Percentiles rank a stretch among this genome's conserved stretches.
These are phyloP conservation scores for Cordyceps pruinosa DNA, from an alignment of 2,329 filamentous ascomycete genomes.

Conservation along the genomic window DNA sequence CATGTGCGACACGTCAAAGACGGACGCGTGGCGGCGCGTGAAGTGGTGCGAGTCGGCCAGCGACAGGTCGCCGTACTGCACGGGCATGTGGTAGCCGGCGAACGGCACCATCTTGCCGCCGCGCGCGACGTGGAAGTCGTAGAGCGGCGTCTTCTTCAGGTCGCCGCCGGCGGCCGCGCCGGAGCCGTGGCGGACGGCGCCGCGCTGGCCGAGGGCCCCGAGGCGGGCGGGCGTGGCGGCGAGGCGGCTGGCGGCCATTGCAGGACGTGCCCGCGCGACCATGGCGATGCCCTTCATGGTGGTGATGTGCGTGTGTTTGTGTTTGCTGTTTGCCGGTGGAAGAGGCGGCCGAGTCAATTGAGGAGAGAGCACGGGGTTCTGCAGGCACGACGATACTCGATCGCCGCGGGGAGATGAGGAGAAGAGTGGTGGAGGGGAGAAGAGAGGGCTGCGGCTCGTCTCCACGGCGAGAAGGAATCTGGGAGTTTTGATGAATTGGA, in stretches of 20 bases:
- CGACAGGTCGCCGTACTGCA: constrained; percentile 73
- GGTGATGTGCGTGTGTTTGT: neutral
- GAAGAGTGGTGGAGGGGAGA: constrained; percentile 12
- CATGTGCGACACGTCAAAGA: constrained; percentile 98
- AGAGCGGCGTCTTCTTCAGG: constrained; percentile 62
- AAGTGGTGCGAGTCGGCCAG: constrained; percentile 83
- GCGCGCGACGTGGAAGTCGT: constrained; percentile 68
- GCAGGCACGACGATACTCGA: constrained; percentile 8
- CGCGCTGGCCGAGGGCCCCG: constrained; percentile 12
- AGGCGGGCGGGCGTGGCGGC: constrained; percentile 15
- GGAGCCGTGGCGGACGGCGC: constrained; percentile 23
- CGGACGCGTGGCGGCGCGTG: constrained; percentile 77
- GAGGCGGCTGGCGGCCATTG: constrained; percentile 19
- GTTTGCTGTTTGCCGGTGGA: neutral
- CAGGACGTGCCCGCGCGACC: constrained; percentile 25
- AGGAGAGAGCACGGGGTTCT: neutral
- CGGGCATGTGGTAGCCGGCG: constrained; percentile 85
- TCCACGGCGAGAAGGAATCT: constrained; percentile 10
- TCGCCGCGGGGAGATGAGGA: constrained; percentile 8
- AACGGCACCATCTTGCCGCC: constrained; percentile 97
- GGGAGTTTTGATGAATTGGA: constrained; percentile 11
- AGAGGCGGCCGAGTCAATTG: constrained; percentile 16
- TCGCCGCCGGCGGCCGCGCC: constrained; percentile 21
- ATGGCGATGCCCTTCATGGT: constrained; percentile 27
- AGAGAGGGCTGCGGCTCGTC: neutral